Base-by-base conservation (phyloP, 2,329 filamentous ascomycete species). In the Fusarium beomiforme region DNA sequence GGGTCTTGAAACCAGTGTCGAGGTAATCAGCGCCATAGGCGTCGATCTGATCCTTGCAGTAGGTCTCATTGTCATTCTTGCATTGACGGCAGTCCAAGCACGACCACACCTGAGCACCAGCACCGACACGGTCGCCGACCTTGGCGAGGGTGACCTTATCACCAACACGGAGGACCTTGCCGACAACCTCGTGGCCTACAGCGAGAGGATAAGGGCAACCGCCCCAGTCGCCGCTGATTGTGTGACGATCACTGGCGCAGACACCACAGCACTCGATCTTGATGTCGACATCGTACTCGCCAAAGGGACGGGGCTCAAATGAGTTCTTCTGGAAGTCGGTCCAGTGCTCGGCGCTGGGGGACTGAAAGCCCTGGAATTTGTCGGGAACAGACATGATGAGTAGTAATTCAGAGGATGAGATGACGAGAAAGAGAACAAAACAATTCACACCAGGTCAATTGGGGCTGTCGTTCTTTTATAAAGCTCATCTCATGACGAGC, bases 281-380 rank as follows among this genome's bases (percentile, higher is more conserved):
- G 82, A 97, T 89, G 79, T 97, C 94, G 76, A 97, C 89, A 79
- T 97, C 94, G 81, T 93, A 88, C 79, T 95, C 93, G 72, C 91
- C 93, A 79, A 97, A 97, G 21, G 92, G 92, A 85, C 97, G 96
- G 64, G 95, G 90, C 75, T 90, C 88, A 85, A 93, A 94, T 85
- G 95, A 81, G 78, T 91, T 90, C 83, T 93, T 92, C 76, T 91
- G 84, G 77, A 91, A 90, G 64, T 90, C 84, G 71, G 87, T 81
- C 85, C 86, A 89, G 47, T 83, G 85, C 54, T 85, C 85, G 26
- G 85, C 80, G 59, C 83, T 83, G 62, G 86, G 80, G 76, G 89
- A 86, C 81, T 90, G 87, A 82, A 90, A 90, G 70, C 88, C 87
- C 62, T 83, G 85, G 80, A 89, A 90, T 72, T 88, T 85, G 41